These are phyloP conservation scores for Hemileccinum impolitum DNA, from an alignment of 768 basidiomycete species.

Conservation along the genomic window DNA sequence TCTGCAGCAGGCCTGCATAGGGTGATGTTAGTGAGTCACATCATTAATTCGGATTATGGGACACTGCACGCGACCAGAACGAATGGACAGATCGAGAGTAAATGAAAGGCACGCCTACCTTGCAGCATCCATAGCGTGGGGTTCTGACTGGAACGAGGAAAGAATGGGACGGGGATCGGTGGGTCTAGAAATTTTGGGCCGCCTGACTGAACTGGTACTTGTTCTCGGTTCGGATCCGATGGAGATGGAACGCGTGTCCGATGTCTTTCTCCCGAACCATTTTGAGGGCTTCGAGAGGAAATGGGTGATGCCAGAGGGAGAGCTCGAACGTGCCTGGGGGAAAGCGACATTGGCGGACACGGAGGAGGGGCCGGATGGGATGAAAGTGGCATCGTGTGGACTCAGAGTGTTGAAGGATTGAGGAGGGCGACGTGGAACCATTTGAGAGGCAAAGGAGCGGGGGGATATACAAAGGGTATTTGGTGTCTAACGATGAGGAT, in stretches of 20 bases:
- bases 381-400: conserved; percentile 30
- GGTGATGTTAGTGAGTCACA: conserved; percentile 21
- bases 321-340: conserved; percentile 52
- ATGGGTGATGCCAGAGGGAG: conserved; percentile 61
- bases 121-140: conserved; percentile 45
- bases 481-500: not conserved
- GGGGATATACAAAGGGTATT: conserved; percentile 1
- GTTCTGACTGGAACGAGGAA: conserved; percentile 41
- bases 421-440: conserved; percentile 50
- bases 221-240: conserved; percentile 44
- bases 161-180: conserved; percentile 79
- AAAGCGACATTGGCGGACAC: conserved; percentile 35
- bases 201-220: conserved; percentile 49
- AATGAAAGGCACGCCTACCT: conserved; percentile 42
- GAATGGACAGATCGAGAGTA: not conserved
- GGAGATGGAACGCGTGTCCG: conserved; percentile 45
- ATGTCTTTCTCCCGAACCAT: conserved; percentile 67
- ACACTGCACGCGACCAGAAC: conserved; percentile 3
- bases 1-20: conserved; percentile 61
- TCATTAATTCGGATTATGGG: conserved; percentile 3
- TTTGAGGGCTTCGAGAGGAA: conserved; percentile 65
- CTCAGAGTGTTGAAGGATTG: conserved; percentile 39
- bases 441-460: conserved; percentile 22
- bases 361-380: conserved; percentile 27
- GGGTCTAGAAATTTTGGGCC: conserved; percentile 81